Conservation (phyloP, 495 filamentous ascomycete genomes). For the Aspergillus homomorphus region DNA sequence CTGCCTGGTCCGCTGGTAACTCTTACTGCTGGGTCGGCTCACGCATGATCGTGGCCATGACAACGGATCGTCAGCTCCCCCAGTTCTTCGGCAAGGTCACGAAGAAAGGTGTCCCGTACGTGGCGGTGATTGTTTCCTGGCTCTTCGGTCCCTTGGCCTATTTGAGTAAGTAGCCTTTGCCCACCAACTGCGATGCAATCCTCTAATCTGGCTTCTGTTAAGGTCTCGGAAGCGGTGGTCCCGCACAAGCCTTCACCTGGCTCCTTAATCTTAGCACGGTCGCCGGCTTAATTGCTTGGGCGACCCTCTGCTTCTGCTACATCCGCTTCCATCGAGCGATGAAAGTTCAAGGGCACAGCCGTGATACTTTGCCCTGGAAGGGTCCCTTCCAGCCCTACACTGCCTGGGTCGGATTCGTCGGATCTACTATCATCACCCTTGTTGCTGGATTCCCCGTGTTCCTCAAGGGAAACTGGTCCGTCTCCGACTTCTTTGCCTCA, state of each 20-base stretch:
- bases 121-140: conserved; percentile 32
- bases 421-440: conserved; percentile 48
- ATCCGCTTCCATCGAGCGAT: conserved; percentile 58
- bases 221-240: conserved; percentile 41
- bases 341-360: conserved; percentile 57
- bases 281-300: conserved; percentile 61
- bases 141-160: conserved; percentile 33
- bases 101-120: conserved; percentile 35
- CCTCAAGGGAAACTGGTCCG: conserved; percentile 34
- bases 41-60: conserved; percentile 38
- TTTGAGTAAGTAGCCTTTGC: conserved; percentile 27
- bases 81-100: conserved; percentile 32
- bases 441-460: conserved; percentile 43
- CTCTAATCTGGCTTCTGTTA: conserved; percentile 3
- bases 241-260: conserved; percentile 55
- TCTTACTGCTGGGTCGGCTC: conserved; percentile 39
- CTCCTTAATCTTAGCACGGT: conserved; percentile 57
- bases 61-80: conserved; percentile 34
- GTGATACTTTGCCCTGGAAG: conserved; percentile 55
- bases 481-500: conserved; percentile 52
- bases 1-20: conserved; percentile 69
- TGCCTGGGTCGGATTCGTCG: conserved; percentile 57
- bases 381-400: conserved; percentile 59
- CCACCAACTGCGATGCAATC: not conserved
- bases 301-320: conserved; percentile 58